Base-by-base conservation (phyloP, 805 yeast species). In the Starmerella bombi region DNA sequence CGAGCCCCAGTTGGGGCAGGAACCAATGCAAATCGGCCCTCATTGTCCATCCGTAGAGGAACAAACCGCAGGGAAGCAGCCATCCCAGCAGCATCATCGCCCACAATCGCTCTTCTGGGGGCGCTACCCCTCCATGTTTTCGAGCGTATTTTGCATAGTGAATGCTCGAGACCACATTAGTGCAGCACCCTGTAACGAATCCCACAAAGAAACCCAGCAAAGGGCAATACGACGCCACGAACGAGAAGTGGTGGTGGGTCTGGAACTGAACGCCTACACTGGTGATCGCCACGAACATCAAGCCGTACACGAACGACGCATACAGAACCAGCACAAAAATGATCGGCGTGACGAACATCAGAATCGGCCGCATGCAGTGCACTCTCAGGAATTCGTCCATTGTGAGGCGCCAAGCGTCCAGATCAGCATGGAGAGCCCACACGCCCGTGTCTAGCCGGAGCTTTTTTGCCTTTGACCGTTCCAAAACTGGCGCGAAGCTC, bases 361-460 rank as follows among this genome's bases (percentile, higher is more conserved):
- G 75, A 46, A 88, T 62, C 2, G 97, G 97, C 53, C 95, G 72
- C 50, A 74, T 61, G 41, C 86, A 67, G 64, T 85, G 82, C 19
- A 81, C 72, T 44, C 72, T 69, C 44, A 83, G 51, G 59, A 86
- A 66, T 58, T 86, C 94, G 25, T 63, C 65, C 36, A 81, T 57
- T 2, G 80, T 62, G 58, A 84, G 59, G 36, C 83, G 83, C 56
- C 73, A 75, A 23, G 88, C 91, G 15, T 88, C 97, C 58, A 82
- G 93, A 63, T 81, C 93, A 21, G 96, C 81, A 82, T 84, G 85
- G 46, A 82, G 77, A 53, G 77, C 79, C 46, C 69, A 67, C 53
- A 83, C 78, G 33, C 91, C 85, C 3, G 95, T 80, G 56, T 74
- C 75, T 52, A 72, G 67, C 62, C 95, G 72, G 51, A 84, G 54